Conservation (phyloP, 768 basidiomycete species). For the Cubamyces sp. region DNA sequence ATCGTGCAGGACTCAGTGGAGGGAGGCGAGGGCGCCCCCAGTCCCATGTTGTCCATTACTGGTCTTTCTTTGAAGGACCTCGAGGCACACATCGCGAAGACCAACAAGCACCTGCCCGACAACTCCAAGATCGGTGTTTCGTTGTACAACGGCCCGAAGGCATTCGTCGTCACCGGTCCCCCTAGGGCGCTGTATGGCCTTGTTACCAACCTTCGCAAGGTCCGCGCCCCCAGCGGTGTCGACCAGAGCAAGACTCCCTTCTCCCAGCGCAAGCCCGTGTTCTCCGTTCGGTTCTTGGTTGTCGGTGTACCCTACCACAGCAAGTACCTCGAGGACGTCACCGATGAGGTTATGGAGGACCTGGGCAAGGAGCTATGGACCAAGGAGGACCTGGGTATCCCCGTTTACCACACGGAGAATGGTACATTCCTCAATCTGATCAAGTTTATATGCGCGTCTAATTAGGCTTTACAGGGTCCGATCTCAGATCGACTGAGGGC, state of each 20-base stretch:
- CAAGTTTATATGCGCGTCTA: neutral
- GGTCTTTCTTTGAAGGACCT: conserved; percentile 80
- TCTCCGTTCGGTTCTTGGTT: conserved; percentile 91
- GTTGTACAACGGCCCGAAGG: conserved; percentile 90
- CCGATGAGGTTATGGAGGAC: conserved; percentile 76
- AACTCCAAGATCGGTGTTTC: conserved; percentile 85
- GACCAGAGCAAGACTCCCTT: conserved; percentile 95
- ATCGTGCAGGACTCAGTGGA: conserved; percentile 88
- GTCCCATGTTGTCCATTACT: conserved; percentile 91
- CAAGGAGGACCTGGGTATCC: conserved; percentile 68
- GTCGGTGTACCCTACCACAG: conserved; percentile 98
- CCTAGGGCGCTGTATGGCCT: conserved; percentile 92
- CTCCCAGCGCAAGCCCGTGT: conserved; percentile 93
- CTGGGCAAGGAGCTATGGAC: conserved; percentile 83
- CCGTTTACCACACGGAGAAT: conserved; percentile 92
- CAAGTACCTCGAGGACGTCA: conserved; percentile 72
- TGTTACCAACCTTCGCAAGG: conserved; percentile 87
- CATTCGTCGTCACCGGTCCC: conserved; percentile 92
- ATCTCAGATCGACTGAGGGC: conserved; percentile 69
- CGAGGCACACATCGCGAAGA: conserved; percentile 80
- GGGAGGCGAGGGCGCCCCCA: conserved; percentile 91
- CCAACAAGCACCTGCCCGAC: conserved; percentile 81
- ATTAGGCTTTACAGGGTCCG: conserved; percentile 61
- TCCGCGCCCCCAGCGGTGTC: conserved; percentile 81
- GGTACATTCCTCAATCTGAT: conserved; percentile 53